Base-by-base conservation (phyloP, 2,329 filamentous ascomycete genomes). In the Colletotrichum sp. region DNA sequence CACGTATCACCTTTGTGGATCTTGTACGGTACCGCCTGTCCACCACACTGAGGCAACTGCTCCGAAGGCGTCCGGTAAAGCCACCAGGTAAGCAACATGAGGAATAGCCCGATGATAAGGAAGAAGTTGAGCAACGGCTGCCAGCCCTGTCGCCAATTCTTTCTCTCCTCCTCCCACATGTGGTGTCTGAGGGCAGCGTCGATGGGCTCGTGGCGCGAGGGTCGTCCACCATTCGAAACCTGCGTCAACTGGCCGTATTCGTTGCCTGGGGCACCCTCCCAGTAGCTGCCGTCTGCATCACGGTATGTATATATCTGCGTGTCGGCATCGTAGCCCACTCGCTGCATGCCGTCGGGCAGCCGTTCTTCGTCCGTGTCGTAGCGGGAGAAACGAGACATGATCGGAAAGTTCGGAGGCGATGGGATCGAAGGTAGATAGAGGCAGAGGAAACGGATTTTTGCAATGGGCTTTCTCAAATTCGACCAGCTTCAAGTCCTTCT, bases 101-200 rank as follows among this genome's bases (percentile, higher is more conserved):
- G 81, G 75, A 87, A 89, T 18, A 91, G 79, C 6, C 89, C 84
- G 69, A 91, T 85, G 44, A 92, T 81, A 76, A 92, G 81, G 70
- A 89, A 90, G 82, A 92, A 92, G 80, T 91, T 91, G 79, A 92
- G 84, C 77, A 92, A 83, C n/a, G 89, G 89, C 84, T 86, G 87
- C 83, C 90, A 84, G 75, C 90, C 88, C 39, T 87, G 85, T 34
- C 90, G 86, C 87, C 90, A 89, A 8, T 90, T 88, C 36, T 83
- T 82, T 52, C 81, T 84, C 78, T 76, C 75, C 39, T 67, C 21
- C 66, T 75, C 65, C 75, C 77, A 66, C 49, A 60, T 57, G 28
- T 49, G n/a, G 13, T 34, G 21, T 57, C 67, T 24, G 59, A 30
- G 34, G 15, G 52, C 64, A 13, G 79, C 28, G 86, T 80, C 73